These are phyloP conservation scores for Sporothrix sp. DNA, from an alignment of 2,329 filamentous ascomycete species.

Conservation along the genomic window DNA sequence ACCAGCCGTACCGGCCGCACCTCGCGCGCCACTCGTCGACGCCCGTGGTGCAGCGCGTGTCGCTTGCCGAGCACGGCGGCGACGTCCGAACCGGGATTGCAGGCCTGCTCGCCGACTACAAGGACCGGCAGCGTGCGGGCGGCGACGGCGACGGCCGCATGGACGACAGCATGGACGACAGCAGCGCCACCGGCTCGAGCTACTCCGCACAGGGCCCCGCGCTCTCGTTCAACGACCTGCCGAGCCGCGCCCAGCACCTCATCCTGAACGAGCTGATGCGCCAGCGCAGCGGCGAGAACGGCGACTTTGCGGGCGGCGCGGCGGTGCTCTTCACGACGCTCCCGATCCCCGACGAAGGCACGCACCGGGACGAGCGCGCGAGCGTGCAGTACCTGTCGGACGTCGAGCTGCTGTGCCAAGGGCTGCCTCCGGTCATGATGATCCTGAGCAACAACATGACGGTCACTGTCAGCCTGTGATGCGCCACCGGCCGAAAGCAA, in stretches of 20 bases:
- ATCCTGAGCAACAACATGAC: constrained; percentile 87
- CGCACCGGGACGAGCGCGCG: constrained; percentile 57
- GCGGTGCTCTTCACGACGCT: constrained; percentile 77
- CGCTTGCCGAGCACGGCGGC: constrained; percentile 9
- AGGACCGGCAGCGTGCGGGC: constrained; percentile 10
- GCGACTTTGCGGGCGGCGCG: constrained; percentile 24
- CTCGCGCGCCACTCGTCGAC: constrained; percentile 11
- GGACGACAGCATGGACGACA: neutral
- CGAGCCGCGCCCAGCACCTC: constrained; percentile 73
- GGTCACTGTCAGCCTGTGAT: constrained; percentile 63
- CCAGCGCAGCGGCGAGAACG: constrained; percentile 50
- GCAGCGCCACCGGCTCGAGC: constrained; percentile 12
- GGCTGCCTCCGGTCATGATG: constrained; percentile 64
- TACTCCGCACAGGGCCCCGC: constrained; percentile 34
- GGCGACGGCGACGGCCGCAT: neutral
- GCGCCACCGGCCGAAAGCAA: neutral
- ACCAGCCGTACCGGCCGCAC: constrained; percentile 7
- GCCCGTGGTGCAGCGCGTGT: constrained; percentile 4
- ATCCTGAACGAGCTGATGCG: constrained; percentile 79
- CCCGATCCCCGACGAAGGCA: constrained; percentile 71
- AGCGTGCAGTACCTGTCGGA: constrained; percentile 68
- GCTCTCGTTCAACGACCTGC: constrained; percentile 77
- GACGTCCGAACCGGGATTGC: constrained; percentile 35
- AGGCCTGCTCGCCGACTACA: constrained; percentile 34
- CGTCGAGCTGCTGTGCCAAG: constrained; percentile 68